Evolutionary conservation across 2,329 filamentous ascomycete species (phyloP).

Genomic region (Ilyonectria robusta): DNA sequence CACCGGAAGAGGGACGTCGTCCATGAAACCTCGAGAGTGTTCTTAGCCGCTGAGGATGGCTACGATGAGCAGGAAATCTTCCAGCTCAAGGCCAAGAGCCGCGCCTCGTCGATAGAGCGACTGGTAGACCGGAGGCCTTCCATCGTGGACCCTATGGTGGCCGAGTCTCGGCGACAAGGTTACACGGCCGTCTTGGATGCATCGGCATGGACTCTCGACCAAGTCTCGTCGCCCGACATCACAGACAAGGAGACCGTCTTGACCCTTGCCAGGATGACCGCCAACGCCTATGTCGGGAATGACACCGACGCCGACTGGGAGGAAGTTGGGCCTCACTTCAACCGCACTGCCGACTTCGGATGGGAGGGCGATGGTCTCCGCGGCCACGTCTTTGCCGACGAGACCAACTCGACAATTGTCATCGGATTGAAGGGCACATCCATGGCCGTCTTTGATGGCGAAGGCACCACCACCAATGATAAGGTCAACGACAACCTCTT

Average conservation of each 20-base stretch:
- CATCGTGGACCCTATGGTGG: slow-evolving; percentile 84
- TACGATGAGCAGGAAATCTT: slow-evolving; percentile 65
- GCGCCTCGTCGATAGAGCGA: slow-evolving; percentile 80
- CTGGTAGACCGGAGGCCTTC: slow-evolving; percentile 83
- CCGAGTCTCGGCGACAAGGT: slow-evolving; percentile 78
- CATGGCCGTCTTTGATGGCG: slow-evolving; percentile 93
- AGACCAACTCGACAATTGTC: slow-evolving; percentile 87
- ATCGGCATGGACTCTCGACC: slow-evolving; percentile 87
- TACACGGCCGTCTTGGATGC: slow-evolving; percentile 77
- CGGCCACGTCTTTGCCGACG: slow-evolving; percentile 92
- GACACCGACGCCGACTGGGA: slow-evolving; percentile 85
- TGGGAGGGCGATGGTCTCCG: slow-evolving; percentile 92
- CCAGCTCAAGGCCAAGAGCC: slow-evolving; percentile 74
- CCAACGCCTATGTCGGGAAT: slow-evolving; percentile 87
- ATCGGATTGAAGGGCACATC: slow-evolving; percentile 95
- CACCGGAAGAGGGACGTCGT: slow-evolving; percentile 82
- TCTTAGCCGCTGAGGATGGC: slow-evolving; percentile 73
- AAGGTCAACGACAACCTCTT: slow-evolving; percentile 98
- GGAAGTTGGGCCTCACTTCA: slow-evolving; percentile 83
- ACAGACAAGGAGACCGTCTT: slow-evolving; percentile 89
- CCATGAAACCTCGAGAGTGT: slow-evolving; percentile 68
- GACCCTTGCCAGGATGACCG: slow-evolving; percentile 88
- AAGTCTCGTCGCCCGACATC: slow-evolving; percentile 83
- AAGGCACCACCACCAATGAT: slow-evolving; percentile 96
- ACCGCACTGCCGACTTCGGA: slow-evolving; percentile 90